Percentiles rank a stretch among this genome's conserved stretches.
Evolutionary conservation across 441 rosid species (phyloP).

Genomic region (Eugenia klotzschiana): DNA sequence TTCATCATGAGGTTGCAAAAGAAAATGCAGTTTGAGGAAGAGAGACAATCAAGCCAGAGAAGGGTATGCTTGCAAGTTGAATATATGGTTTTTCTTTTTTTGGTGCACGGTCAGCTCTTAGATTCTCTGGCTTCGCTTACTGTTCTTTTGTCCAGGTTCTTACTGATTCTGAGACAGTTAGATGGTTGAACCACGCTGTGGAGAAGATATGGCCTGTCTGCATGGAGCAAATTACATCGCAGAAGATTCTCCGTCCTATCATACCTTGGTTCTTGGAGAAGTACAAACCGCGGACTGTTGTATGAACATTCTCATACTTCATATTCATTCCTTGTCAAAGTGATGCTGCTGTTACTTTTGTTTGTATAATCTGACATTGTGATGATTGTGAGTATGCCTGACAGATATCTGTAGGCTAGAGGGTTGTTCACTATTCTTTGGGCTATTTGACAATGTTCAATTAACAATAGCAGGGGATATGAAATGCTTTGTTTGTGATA

Average conservation of each 20-base stretch:
- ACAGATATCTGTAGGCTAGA: background rate
- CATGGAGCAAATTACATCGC: constrained; percentile 79
- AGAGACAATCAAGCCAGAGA: constrained; percentile 1
- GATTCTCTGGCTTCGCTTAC: background rate
- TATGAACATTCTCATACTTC: constrained; percentile 11
- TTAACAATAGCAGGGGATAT: background rate
- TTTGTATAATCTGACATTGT: background rate
- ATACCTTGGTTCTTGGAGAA: constrained; percentile 93
- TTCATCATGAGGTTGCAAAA: background rate
- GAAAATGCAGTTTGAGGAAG: background rate
- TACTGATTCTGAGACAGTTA: constrained; percentile 67
- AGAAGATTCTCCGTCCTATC: constrained; percentile 78
- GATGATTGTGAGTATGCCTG: background rate
- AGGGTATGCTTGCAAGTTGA: background rate
- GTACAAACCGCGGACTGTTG: constrained; percentile 95
- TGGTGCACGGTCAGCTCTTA: background rate
- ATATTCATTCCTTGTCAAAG: background rate
- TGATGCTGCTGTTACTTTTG: background rate
- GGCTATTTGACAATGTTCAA: background rate
- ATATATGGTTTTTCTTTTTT: background rate
- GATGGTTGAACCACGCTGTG: constrained; percentile 77
- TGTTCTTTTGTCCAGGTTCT: constrained; percentile 29
- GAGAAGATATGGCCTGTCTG: constrained; percentile 91
- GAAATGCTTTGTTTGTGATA: background rate
- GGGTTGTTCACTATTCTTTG: background rate